Evolutionary conservation across 1,284 basidiomycete genomes (phyloP), one percentile per base, ranked within the genome.

Genomic region (Rhizopogon hawkerae): DNA sequence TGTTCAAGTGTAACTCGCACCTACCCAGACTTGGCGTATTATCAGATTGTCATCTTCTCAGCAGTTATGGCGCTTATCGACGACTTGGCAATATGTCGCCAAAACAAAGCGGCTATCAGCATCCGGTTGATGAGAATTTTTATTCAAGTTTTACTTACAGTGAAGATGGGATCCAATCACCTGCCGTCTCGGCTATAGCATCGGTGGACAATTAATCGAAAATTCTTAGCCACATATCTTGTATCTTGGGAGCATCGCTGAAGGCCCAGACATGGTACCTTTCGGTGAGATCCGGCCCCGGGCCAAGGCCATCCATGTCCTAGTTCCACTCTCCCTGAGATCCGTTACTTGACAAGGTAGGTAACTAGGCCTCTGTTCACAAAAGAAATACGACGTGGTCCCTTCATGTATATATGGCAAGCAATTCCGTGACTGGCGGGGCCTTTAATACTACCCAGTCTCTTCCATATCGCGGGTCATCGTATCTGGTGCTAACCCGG

Each of bases 401-500:
- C 11, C 29, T 31, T 31, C 9, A 3, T 11, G 9, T 31, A 9
- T 38, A 23, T 38, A 23, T 37, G 36, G 18, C 16, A 38, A 34
- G 35, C 36, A 53, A 24, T 21, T 42, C 56, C 49, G 56, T 60
- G 42, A 23, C 41, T 48, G 37, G 36, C 52, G 46, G 50, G 50
- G 45, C 51, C 48, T 56, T n/a, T 52, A 52, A 26, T 26, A 21
- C 21, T 5, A 21, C 8, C 8, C 26, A 26, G 8, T 3, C 14
- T 14, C 23, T 49, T 50, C 59, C 56, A 46, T 48, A 50, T 50
- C 37, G 37, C 49, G 16, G 48, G 43, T 48, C 35, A 39, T 49
- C 41, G 47, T 43, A 49, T 54, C 50, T 48, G 38, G 33, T 9
- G 38, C 48, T 46, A 51, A 50, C 50, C 54, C 33, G 48, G 60